Evolutionary conservation across 495 filamentous ascomycete genomes (phyloP).

Genomic region (Penicillium taxi): DNA sequence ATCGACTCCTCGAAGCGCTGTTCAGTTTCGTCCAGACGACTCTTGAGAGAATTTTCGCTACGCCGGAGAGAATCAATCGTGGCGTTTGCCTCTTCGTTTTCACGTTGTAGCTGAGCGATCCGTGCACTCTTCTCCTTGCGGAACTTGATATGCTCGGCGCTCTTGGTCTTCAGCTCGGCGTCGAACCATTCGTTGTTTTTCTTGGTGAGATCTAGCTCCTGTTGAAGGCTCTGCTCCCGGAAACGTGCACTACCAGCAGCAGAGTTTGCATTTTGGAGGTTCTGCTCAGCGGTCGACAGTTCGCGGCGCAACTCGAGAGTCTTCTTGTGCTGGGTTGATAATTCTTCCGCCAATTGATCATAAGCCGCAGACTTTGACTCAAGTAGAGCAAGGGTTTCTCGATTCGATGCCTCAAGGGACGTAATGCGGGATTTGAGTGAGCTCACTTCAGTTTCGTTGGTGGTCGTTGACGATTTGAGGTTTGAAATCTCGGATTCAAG

Average conservation of each 20-base stretch:
- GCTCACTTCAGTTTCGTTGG: constrained; percentile 67
- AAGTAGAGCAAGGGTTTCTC: constrained; percentile 77
- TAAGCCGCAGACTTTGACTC: constrained; percentile 86
- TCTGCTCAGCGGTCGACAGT: constrained; percentile 68
- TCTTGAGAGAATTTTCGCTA: constrained; percentile 70
- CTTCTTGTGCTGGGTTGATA: constrained; percentile 81
- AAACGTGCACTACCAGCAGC: constrained; percentile 70
- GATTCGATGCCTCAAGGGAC: constrained; percentile 82
- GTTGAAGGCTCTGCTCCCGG: constrained; percentile 77
- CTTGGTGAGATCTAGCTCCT: constrained; percentile 79
- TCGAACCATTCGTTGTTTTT: constrained; percentile 90
- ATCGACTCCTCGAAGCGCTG: constrained; percentile 80
- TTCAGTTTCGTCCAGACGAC: constrained; percentile 72
- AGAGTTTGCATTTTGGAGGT: constrained; percentile 70
- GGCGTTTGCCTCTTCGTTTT: constrained; percentile 73
- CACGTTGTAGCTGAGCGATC: constrained; percentile 77
- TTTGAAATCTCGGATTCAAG: constrained; percentile 75
- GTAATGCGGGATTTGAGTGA: constrained; percentile 69
- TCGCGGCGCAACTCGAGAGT: constrained; percentile 73
- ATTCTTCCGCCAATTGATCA: constrained; percentile 75
- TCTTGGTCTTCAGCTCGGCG: constrained; percentile 80
- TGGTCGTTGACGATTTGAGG: constrained; percentile 66
- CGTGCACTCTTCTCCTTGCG: constrained; percentile 88
- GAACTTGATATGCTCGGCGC: constrained; percentile 75
- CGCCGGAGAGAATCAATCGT: constrained; percentile 67